phyloP scores from a whole-genome alignment of 345 rosid genomes.

The Raphanus sativus region DNA sequence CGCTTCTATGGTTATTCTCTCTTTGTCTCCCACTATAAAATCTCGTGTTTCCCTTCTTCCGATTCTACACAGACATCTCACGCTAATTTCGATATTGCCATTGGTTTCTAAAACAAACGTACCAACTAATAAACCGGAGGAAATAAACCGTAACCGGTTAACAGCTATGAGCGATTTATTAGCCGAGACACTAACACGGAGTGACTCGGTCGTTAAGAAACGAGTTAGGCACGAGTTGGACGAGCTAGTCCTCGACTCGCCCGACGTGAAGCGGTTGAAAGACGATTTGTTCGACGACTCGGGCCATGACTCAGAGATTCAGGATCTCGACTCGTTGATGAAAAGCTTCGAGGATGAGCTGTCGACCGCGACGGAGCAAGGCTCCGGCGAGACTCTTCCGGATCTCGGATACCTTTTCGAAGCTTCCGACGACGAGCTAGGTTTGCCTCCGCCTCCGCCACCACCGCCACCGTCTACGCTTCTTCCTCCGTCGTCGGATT shows the following conservation, averaged over 20 bases:
- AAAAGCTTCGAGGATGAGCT: slow-evolving; percentile 52
- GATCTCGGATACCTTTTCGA: slow-evolving; percentile 73
- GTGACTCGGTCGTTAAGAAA: slow-evolving; percentile 39
- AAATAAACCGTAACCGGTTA: neutral
- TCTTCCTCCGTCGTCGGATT: slow-evolving; percentile 6
- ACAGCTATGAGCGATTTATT: slow-evolving; percentile 41
- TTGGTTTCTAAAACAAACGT: neutral
- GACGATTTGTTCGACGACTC: slow-evolving; percentile 72
- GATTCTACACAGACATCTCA: slow-evolving; percentile 31
- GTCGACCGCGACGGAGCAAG: slow-evolving; percentile 16
- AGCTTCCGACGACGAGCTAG: slow-evolving; percentile 85
- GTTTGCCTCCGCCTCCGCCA: slow-evolving; percentile 52
- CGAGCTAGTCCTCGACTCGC: slow-evolving; percentile 39
- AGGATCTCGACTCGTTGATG: slow-evolving; percentile 68
- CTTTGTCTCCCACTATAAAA: slow-evolving; percentile 50
- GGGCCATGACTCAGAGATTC: slow-evolving; percentile 45
- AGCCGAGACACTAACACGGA: slow-evolving; percentile 11
- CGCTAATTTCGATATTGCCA: slow-evolving; percentile 11
- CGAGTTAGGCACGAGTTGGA: slow-evolving; percentile 48
- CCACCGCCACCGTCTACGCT: neutral
- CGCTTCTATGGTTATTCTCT: slow-evolving; percentile 25
- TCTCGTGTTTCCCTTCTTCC: slow-evolving; percentile 32
- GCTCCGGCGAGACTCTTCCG: slow-evolving; percentile 40
- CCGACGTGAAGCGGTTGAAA: slow-evolving; percentile 53
- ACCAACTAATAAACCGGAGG: neutral